Percentiles rank a stretch among this genome's conserved stretches.
Conservation (phyloP, 2,329 filamentous ascomycete species). For the Talaromyces funiculosus region DNA sequence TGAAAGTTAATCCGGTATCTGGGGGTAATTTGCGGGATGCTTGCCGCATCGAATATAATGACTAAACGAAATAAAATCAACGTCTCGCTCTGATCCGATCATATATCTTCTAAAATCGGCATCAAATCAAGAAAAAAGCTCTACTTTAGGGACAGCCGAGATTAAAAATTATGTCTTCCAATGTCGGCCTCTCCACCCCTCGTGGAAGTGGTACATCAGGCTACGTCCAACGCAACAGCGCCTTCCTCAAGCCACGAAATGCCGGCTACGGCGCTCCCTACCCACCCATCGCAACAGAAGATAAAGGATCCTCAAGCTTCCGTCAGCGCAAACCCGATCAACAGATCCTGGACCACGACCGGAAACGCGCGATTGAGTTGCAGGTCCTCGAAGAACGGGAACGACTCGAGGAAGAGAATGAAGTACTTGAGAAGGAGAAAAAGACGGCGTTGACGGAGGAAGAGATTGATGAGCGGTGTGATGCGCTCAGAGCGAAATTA, state of each 20-base stretch:
- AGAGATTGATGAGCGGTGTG: slow-evolving; percentile 76
- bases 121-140: no score
- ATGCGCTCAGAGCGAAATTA: slow-evolving; percentile 60
- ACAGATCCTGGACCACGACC: slow-evolving; percentile 89
- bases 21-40: background rate
- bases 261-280: slow-evolving; percentile 63
- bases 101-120: background rate
- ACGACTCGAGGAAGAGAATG: slow-evolving; percentile 75
- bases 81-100: background rate
- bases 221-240: slow-evolving; percentile 94
- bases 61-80: background rate
- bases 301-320: slow-evolving; percentile 33
- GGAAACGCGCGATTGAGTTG: slow-evolving; percentile 84
- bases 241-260: slow-evolving; percentile 80
- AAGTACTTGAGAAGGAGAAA: slow-evolving; percentile 70
- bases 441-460: slow-evolving; percentile 65
- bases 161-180: slow-evolving; percentile 70
- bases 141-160: no score
- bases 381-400: slow-evolving; percentile 89
- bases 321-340: slow-evolving; percentile 83
- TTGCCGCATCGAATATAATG: background rate
- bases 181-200: slow-evolving; percentile 91
- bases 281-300: slow-evolving; percentile 34
- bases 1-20: background rate
- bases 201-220: slow-evolving; percentile 93